These are phyloP conservation scores for Plasmodium vivax DNA, from an alignment of 169 alveolate genomes.

Conservation along the genomic window DNA sequence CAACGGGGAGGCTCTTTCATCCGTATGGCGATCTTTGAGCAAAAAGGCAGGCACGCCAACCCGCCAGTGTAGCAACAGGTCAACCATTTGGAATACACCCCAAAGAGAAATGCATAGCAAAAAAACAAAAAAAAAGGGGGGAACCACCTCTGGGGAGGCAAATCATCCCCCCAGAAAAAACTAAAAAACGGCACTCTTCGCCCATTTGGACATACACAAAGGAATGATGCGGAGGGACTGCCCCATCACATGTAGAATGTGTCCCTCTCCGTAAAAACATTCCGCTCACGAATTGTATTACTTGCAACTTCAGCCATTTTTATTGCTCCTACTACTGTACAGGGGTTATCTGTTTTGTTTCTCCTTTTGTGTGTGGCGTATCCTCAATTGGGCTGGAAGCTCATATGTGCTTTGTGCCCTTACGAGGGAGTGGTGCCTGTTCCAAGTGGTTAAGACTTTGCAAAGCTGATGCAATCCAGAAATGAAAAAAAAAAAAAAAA, in stretches of 20 bases:
- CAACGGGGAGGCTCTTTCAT: not conserved
- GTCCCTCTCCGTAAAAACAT: not conserved
- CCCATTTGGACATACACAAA: not conserved
- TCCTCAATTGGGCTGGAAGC: not conserved
- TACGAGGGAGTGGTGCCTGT: not conserved
- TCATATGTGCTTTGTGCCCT: not conserved
- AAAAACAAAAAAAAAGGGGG: not conserved
- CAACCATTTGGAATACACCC: not conserved
- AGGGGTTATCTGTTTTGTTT: not conserved
- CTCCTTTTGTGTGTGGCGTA: not conserved
- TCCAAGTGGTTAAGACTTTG: not conserved
- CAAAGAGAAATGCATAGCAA: not conserved
- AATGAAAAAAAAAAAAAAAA: not conserved
- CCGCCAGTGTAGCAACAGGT: not conserved
- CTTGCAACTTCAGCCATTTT: conserved; percentile 76
- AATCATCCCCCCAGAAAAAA: not conserved
- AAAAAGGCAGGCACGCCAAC: not conserved
- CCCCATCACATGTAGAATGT: not conserved
- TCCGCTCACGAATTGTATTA: not conserved
- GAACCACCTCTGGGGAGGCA: not conserved
- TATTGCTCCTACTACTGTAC: not conserved
- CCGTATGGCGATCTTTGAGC: not conserved
- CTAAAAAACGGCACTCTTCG: not conserved
- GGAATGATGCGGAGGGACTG: not conserved
- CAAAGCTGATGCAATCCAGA: not conserved